A percentile compares a stretch with the other conserved stretches of the same genome.
These are phyloP conservation scores for Porphyrellus cyaneotinctus DNA, from an alignment of 768 basidiomycete species.

Conservation along the genomic window DNA sequence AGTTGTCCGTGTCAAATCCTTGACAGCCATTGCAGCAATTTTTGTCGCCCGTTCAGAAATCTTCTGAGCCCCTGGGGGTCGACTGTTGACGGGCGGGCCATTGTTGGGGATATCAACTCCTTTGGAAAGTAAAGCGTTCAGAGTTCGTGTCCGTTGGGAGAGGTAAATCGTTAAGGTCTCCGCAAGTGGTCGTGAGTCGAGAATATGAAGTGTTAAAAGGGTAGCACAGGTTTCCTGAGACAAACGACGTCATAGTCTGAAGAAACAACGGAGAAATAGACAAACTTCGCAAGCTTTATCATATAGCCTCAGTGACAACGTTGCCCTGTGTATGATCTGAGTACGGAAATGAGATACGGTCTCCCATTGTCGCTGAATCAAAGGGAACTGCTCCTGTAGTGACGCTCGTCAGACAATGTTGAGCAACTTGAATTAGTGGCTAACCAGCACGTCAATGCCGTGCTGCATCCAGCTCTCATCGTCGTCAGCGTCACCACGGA, in stretches of 20 bases:
- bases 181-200: slow-evolving; percentile 76
- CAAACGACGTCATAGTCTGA: neutral
- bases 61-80: slow-evolving; percentile 21
- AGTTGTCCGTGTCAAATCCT: slow-evolving; percentile 46
- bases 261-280: neutral
- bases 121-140: slow-evolving; percentile 44
- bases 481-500: slow-evolving; percentile 59
- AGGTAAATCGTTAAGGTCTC: slow-evolving; percentile 73
- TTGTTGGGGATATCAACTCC: slow-evolving; percentile 26
- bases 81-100: slow-evolving; percentile 37
- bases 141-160: slow-evolving; percentile 60
- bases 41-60: neutral
- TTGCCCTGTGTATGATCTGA: slow-evolving; percentile 88
- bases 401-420: neutral
- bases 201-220: slow-evolving; percentile 78
- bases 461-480: slow-evolving; percentile 55
- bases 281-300: slow-evolving; percentile 51
- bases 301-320: slow-evolving; percentile 66
- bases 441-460: slow-evolving; percentile 61
- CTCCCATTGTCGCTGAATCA: slow-evolving; percentile 94
- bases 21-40: slow-evolving; percentile 39
- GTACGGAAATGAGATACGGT: slow-evolving; percentile 78
- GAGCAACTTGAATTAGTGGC: slow-evolving; percentile 12
- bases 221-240: slow-evolving; percentile 69
- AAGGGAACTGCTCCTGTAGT: slow-evolving; percentile 74